Conservation (phyloP, 2,329 filamentous ascomycete genomes). For the Aspergillus caelatus region DNA sequence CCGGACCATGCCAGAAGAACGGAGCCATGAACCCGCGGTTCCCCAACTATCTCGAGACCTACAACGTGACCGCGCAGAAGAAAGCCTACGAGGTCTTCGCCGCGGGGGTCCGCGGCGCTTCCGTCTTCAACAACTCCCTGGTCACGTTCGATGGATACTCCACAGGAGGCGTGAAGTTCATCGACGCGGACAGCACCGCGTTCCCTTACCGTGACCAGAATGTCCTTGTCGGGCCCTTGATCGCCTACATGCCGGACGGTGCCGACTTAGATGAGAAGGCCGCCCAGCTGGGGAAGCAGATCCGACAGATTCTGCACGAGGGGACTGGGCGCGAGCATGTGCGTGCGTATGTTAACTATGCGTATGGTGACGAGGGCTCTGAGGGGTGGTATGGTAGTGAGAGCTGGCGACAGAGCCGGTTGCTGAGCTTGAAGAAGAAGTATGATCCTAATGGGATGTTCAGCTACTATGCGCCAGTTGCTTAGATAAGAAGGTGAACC, state of each 20-base stretch:
- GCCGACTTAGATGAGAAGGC: constrained; percentile 27
- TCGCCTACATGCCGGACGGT: constrained; percentile 32
- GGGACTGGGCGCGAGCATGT: constrained; percentile 24
- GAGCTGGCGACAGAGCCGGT: constrained; percentile 35
- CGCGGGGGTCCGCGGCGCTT: constrained; percentile 30
- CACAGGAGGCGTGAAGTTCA: constrained; percentile 45
- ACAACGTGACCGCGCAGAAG: constrained; percentile 42
- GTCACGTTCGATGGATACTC: constrained; percentile 63
- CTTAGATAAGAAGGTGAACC: neutral
- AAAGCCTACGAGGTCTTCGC: constrained; percentile 44
- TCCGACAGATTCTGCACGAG: constrained; percentile 32
- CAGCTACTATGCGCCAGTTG: constrained; percentile 26
- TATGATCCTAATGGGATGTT: constrained; percentile 39
- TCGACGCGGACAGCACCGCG: constrained; percentile 43
- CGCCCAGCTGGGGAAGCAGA: constrained; percentile 28
- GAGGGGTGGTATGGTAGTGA: constrained; percentile 34
- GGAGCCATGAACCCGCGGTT: constrained; percentile 46
- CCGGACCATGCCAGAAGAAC: constrained; percentile 47
- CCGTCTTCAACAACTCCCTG: constrained; percentile 44
- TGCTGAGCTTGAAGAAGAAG: constrained; percentile 35
- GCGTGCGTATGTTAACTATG: constrained; percentile 36
- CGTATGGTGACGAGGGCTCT: constrained; percentile 29
- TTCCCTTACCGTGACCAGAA: constrained; percentile 52
- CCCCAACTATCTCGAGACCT: constrained; percentile 48
- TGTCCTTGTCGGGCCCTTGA: constrained; percentile 40